Percentiles rank a stretch among this genome's conserved stretches.
These are phyloP conservation scores for Eutrema salsugineum DNA, from an alignment of 441 rosid genomes.

Conservation along the genomic window DNA sequence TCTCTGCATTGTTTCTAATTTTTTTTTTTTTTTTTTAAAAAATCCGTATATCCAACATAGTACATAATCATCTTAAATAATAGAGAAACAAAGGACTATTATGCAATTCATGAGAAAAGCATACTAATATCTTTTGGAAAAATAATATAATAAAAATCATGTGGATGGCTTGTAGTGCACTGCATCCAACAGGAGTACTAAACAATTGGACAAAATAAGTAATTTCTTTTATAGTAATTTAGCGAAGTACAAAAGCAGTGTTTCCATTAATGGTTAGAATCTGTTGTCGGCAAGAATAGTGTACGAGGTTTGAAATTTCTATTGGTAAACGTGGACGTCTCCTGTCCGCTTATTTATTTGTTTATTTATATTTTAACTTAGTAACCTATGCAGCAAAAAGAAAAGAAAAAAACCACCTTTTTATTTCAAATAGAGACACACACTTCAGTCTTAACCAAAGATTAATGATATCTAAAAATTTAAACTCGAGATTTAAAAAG, in stretches of 20 bases:
- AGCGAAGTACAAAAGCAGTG: constrained; percentile 23
- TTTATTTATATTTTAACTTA: neutral
- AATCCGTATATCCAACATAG: no score
- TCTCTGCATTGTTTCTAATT: no score
- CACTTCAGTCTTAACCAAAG: neutral
- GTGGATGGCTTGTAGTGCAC: constrained; percentile 16
- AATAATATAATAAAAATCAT: neutral
- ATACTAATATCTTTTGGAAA: neutral
- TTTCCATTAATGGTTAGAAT: constrained; percentile 29
- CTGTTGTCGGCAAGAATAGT: constrained; percentile 55
- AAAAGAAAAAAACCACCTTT: neutral
- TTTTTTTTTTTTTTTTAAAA: no score
- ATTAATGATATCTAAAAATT: neutral
- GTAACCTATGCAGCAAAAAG: constrained; percentile 6
- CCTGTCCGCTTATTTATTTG: constrained; percentile 36
- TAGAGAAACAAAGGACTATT: constrained; percentile 1
- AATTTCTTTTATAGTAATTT: constrained; percentile 4
- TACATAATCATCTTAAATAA: neutral
- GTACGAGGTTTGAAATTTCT: constrained; percentile 69
- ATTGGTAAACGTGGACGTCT: constrained; percentile 59
- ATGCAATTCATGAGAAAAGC: neutral
- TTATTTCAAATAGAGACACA: neutral
- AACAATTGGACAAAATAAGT: constrained; percentile 9
- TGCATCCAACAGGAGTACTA: constrained; percentile 11
- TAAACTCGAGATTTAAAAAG: no score